These are phyloP conservation scores for Jaapia argillacea DNA, from an alignment of 768 basidiomycete species.

Conservation along the genomic window DNA sequence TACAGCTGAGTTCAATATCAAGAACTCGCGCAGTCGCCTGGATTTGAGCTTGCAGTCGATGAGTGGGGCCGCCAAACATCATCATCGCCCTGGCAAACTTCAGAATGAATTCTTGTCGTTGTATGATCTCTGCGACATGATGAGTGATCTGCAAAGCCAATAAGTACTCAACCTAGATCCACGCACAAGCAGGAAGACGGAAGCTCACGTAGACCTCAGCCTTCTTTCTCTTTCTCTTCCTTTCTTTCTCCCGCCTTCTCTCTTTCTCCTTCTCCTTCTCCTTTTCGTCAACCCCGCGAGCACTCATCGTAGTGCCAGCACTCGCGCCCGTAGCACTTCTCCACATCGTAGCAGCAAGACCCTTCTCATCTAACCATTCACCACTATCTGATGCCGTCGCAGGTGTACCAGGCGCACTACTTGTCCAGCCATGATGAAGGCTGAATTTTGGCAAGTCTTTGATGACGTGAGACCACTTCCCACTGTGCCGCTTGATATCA, in stretches of 20 bases:
- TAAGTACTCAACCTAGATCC: neutral
- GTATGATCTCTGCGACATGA: conserved; percentile 74
- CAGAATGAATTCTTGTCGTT: conserved; percentile 76
- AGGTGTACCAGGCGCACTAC: neutral
- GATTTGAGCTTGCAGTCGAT: conserved; percentile 76
- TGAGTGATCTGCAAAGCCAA: conserved; percentile 50
- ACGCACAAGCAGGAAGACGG: neutral
- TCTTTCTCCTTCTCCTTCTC: conserved; percentile 15
- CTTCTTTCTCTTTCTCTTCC: conserved; percentile 52
- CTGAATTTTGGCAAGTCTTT: conserved; percentile 24
- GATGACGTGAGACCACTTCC: conserved; percentile 27
- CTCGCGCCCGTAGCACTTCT: no score
- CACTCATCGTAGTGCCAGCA: no score
- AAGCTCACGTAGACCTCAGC: conserved; percentile 64
- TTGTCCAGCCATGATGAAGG: neutral
- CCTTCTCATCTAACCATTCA: neutral
- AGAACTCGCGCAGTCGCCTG: conserved; percentile 71
- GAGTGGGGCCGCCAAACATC: conserved; percentile 81
- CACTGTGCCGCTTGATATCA: neutral
- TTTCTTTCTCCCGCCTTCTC: conserved; percentile 17
- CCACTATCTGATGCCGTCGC: neutral
- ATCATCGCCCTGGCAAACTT: conserved; percentile 82
- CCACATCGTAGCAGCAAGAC: neutral
- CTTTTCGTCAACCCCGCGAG: neutral
- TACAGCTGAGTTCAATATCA: conserved; percentile 63